phyloP scores from a whole-genome alignment of 176 grass and related monocot genomes.

The Microstegium vimineum region DNA sequence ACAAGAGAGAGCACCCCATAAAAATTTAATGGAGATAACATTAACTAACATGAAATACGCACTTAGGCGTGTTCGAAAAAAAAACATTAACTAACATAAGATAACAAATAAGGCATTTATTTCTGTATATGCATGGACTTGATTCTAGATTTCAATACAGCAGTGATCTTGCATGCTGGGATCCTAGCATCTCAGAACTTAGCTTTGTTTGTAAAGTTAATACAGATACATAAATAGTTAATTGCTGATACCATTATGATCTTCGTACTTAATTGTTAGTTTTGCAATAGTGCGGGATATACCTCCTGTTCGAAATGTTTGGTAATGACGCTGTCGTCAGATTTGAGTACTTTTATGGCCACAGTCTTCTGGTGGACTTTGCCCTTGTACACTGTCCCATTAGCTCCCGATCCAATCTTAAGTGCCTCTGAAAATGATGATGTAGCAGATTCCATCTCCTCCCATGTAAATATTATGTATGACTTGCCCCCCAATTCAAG shows the following conservation, averaged over 20 bases:
- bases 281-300: not conserved
- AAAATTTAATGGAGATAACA: conserved; percentile 5
- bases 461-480: conserved; percentile 64
- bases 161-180: not conserved
- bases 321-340: conserved; percentile 31
- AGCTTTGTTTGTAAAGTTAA: not conserved
- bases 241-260: conserved; percentile 6
- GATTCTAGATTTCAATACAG: conserved; percentile 3
- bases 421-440: conserved; percentile 60
- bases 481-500: conserved; percentile 31
- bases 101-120: not conserved
- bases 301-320: conserved; percentile 92
- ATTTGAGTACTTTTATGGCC: conserved; percentile 78
- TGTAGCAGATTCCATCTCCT: conserved; percentile 74
- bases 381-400: conserved; percentile 81
- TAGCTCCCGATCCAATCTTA: conserved; percentile 64
- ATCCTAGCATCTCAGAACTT: not conserved
- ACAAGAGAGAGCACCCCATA: conserved; percentile 5
- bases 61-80: too few relatives aligned
- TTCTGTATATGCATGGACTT: not conserved
- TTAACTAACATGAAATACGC: not conserved
- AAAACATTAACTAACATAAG: too few relatives aligned
- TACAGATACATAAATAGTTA: not conserved
- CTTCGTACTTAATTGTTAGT: not conserved
- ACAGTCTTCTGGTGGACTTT: conserved; percentile 64